These are phyloP conservation scores for Aegilops longissima DNA, from an alignment of 176 grass and related monocot species.

Conservation along the genomic window DNA sequence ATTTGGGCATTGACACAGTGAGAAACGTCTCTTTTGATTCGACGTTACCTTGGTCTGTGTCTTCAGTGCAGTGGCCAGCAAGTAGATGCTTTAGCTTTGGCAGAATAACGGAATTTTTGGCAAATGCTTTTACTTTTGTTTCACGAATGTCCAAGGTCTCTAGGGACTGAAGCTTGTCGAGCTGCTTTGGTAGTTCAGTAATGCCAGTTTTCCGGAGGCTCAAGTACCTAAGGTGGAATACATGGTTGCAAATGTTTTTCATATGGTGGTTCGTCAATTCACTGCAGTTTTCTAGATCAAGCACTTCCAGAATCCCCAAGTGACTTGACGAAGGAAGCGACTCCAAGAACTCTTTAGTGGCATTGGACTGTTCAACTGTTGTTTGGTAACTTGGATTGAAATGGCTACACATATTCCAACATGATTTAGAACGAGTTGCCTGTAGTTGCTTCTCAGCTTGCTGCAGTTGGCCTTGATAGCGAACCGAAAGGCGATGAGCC, in stretches of 20 bases:
- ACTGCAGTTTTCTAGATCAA: neutral
- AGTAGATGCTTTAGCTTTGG: slow-evolving; percentile 15
- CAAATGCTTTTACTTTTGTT: slow-evolving; percentile 7
- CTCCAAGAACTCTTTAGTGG: neutral
- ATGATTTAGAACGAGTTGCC: neutral
- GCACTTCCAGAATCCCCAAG: neutral
- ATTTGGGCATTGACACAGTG: neutral
- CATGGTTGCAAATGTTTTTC: neutral
- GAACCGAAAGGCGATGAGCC: neutral
- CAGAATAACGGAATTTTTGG: neutral
- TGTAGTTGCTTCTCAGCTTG: neutral
- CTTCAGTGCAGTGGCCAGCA: neutral
- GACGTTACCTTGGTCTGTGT: neutral
- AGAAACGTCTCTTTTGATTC: neutral
- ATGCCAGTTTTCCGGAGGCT: slow-evolving; percentile 12
- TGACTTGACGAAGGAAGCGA: neutral
- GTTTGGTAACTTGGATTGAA: neutral
- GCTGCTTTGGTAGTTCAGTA: neutral
- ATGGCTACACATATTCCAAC: neutral
- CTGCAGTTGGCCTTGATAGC: neutral
- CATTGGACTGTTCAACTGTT: neutral
- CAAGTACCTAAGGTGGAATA: neutral
- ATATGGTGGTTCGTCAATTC: neutral
- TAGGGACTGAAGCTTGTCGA: slow-evolving; percentile 9
- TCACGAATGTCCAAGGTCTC: slow-evolving; percentile 28